phyloP scores from a whole-genome alignment of 257 asterid species.

The Lycium barbarum region DNA sequence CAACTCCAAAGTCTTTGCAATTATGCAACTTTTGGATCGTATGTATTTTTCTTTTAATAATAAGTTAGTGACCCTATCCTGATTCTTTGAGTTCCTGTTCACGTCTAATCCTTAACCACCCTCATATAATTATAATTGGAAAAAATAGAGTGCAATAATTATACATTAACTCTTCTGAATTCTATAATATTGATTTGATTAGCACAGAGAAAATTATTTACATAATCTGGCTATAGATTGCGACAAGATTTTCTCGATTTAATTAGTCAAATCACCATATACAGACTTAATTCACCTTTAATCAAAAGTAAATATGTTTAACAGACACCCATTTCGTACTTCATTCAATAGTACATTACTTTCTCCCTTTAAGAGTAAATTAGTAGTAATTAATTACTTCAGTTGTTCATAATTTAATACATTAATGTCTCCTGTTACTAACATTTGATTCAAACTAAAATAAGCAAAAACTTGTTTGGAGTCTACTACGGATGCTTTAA shows the following conservation, averaged over 20 bases:
- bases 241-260: neutral
- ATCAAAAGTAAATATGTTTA: neutral
- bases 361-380: neutral
- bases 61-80: neutral
- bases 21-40: neutral
- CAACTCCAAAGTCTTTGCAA: neutral
- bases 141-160: neutral
- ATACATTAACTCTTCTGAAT: neutral
- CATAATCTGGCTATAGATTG: neutral
- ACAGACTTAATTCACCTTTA: neutral
- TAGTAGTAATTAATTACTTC: neutral
- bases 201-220: neutral
- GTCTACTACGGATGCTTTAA: too few species aligned
- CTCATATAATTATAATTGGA: neutral
- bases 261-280: neutral
- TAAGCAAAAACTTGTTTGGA: neutral
- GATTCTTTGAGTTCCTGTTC: neutral
- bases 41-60: neutral
- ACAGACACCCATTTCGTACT: neutral
- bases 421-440: neutral
- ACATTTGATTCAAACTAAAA: neutral
- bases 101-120: slow-evolving; percentile 6
- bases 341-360: neutral
- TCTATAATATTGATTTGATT: neutral
- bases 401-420: neutral